A percentile compares a stretch with the other conserved stretches of the same genome.
Evolutionary conservation across 2,329 filamentous ascomycete genomes (phyloP).

Genomic region (Alternaria alternata): DNA sequence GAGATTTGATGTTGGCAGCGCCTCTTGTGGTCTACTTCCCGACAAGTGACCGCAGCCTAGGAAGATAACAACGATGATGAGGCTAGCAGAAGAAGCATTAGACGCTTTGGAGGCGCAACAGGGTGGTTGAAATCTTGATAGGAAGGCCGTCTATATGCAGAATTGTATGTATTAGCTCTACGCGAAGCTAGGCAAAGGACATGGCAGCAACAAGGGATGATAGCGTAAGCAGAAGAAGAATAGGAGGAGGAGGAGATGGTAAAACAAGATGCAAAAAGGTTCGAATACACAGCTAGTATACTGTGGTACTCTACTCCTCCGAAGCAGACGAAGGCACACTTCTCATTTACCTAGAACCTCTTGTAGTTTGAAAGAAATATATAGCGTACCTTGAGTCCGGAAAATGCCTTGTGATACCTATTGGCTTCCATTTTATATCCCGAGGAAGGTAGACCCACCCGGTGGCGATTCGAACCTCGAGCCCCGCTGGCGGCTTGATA

Average conservation of each 20-base stretch:
- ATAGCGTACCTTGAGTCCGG: not conserved
- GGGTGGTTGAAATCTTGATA: not conserved
- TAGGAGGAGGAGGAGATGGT: not conserved
- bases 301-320: not conserved
- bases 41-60: not conserved
- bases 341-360: not conserved
- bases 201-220: not conserved
- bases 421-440: not conserved
- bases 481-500: not conserved
- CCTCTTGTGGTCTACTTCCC: not conserved
- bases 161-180: not conserved
- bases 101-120: not conserved
- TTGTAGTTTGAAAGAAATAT: not conserved
- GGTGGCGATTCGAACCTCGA: not conserved
- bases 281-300: not conserved
- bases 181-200: not conserved
- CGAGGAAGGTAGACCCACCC: not conserved
- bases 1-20: not conserved
- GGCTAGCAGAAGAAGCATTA: not conserved
- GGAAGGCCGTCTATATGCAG: not conserved
- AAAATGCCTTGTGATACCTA: not conserved
- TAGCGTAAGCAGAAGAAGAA: not conserved
- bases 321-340: not conserved
- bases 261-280: not conserved
- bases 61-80: not conserved